Evolutionary conservation across 257 asterid species (phyloP).

Genomic region (Salvia hispanica): DNA sequence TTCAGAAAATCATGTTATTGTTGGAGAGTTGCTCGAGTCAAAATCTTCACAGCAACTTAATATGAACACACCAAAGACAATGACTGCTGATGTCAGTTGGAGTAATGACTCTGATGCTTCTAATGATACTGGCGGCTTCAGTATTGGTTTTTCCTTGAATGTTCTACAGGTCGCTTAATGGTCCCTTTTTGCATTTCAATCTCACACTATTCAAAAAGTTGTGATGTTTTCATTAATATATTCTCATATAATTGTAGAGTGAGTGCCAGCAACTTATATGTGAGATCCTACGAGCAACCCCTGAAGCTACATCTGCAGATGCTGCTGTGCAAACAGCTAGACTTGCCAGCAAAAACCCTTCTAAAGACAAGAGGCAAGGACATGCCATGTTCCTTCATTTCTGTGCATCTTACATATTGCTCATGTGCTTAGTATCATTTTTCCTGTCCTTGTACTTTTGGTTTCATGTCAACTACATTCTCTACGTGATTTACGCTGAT

Average conservation of each 20-base stretch:
- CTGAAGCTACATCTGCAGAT: constrained; percentile 99
- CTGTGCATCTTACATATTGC: constrained; percentile 26
- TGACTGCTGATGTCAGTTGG: constrained; percentile 78
- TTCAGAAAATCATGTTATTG: constrained; percentile 97
- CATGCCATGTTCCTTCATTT: constrained; percentile 28
- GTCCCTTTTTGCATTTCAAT: constrained; percentile 14
- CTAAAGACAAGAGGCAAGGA: constrained; percentile 91
- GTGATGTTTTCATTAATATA: constrained; percentile 10
- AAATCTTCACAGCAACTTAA: constrained; percentile 83
- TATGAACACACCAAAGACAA: constrained; percentile 85
- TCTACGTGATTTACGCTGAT: constrained; percentile 8
- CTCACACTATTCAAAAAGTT: constrained; percentile 13
- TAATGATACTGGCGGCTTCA: constrained; percentile 90
- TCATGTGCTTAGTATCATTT: constrained; percentile 12
- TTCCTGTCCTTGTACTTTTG: constrained; percentile 2
- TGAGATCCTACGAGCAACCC: constrained; percentile 98
- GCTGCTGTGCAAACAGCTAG: constrained; percentile 98
- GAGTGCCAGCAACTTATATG: constrained; percentile 99
- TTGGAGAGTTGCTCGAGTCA: constrained; percentile 94
- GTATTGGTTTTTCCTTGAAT: constrained; percentile 82
- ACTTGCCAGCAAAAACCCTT: constrained; percentile 82
- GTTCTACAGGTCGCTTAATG: constrained; percentile 79
- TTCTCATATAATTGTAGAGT: constrained; percentile 57
- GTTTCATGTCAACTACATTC: constrained; percentile 17
- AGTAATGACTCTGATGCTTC: constrained; percentile 80